phyloP scores from a whole-genome alignment of 495 filamentous ascomycete species.

The Aspergillus wentii region DNA sequence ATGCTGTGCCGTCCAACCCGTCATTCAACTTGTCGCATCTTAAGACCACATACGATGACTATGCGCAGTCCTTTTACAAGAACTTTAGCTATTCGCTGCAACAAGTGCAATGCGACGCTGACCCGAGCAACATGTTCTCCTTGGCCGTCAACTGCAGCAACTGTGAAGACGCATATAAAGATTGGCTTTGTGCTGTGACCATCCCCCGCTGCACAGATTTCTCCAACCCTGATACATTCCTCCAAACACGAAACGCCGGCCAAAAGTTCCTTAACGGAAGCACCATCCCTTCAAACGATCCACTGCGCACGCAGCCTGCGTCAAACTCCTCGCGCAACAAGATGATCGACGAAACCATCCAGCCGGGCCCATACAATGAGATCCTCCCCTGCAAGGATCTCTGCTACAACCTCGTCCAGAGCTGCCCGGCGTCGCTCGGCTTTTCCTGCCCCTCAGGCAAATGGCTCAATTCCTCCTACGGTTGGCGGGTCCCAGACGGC shows the following conservation, averaged over 20 bases:
- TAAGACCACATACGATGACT: slow-evolving; percentile 63
- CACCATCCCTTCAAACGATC: slow-evolving; percentile 31
- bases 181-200: slow-evolving; percentile 89
- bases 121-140: slow-evolving; percentile 67
- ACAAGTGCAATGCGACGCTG: slow-evolving; percentile 80
- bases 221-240: slow-evolving; percentile 45
- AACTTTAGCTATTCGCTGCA: slow-evolving; percentile 78
- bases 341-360: slow-evolving; percentile 63
- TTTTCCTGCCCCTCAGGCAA: slow-evolving; percentile 69
- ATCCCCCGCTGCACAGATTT: slow-evolving; percentile 91
- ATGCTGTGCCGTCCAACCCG: slow-evolving; percentile 82
- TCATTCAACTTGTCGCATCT: slow-evolving; percentile 39
- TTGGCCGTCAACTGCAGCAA: slow-evolving; percentile 68
- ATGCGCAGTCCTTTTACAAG: slow-evolving; percentile 54
- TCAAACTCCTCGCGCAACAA: slow-evolving; percentile 58
- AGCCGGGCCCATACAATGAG: slow-evolving; percentile 92
- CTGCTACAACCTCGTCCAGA: slow-evolving; percentile 77
- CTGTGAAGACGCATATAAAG: slow-evolving; percentile 77
- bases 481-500: slow-evolving; percentile 34
- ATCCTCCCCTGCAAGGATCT: slow-evolving; percentile 78
- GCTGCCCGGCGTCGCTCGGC: slow-evolving; percentile 71
- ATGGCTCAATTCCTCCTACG: slow-evolving; percentile 65
- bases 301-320: slow-evolving; percentile 22
- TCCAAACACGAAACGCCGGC: slow-evolving; percentile 64
- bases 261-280: slow-evolving; percentile 66